Conservation (phyloP, 306 rosid genomes). For the Pyrus bretschneideri region DNA sequence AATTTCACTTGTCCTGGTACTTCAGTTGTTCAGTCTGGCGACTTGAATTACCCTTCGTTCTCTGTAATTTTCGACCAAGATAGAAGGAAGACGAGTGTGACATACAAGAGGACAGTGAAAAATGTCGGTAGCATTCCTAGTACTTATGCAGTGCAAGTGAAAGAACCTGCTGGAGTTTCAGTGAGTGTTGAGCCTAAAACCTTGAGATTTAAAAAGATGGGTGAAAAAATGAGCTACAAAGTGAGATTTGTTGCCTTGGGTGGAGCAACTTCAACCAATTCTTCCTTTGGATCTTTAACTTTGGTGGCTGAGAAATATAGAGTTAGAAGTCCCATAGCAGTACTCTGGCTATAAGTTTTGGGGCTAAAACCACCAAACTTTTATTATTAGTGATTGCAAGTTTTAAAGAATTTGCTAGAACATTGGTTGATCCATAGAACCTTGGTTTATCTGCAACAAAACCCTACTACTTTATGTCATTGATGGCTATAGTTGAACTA, state of each 20-base stretch:
- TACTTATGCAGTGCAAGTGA: slow-evolving; percentile 42
- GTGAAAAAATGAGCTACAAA: slow-evolving; percentile 45
- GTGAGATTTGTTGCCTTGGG: slow-evolving; percentile 37
- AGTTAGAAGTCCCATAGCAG: slow-evolving; percentile 69
- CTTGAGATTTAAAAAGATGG: slow-evolving; percentile 35
- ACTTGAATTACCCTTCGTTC: slow-evolving; percentile 72
- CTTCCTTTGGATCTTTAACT: slow-evolving; percentile 49
- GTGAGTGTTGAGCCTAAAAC: slow-evolving; percentile 37
- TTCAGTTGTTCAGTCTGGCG: slow-evolving; percentile 26
- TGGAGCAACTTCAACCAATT: slow-evolving; percentile 6
- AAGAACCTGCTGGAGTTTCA: slow-evolving; percentile 39
- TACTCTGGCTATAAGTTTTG: slow-evolving; percentile 29
- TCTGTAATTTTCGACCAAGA: slow-evolving; percentile 29
- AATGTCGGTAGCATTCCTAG: slow-evolving; percentile 48
- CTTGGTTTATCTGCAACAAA: neutral
- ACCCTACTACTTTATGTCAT: neutral
- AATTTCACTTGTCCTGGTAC: slow-evolving; percentile 29
- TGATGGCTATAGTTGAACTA: neutral
- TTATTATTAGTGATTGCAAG: neutral
- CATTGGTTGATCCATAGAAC: too few relatives aligned
- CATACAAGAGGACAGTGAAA: slow-evolving; percentile 49
- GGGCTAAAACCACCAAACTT: neutral
- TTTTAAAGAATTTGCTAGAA: neutral
- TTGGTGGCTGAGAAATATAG: slow-evolving; percentile 39
- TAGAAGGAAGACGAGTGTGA: slow-evolving; percentile 17